Evolutionary conservation across 768 basidiomycete genomes (phyloP), one percentile per base, ranked within the genome.

Genomic region (Boletus rufocinnamomeus): DNA sequence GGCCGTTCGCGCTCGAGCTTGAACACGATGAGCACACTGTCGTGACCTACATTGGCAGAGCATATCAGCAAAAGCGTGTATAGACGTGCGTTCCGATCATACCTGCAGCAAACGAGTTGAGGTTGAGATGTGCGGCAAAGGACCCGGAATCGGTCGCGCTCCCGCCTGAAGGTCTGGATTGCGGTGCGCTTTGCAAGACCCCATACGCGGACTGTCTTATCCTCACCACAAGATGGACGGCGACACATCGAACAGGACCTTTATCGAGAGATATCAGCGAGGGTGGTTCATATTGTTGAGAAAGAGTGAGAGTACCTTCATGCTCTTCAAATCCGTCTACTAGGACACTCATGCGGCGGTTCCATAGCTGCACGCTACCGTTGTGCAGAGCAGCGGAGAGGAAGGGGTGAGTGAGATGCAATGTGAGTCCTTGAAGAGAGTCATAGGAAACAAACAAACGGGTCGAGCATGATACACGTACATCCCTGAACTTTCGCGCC

Each of bases 251-350:
- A 16, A 99, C 95, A 59, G 97, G 97, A 49, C 96, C 96, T 98
- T 66, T 45, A 37, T 51, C 35, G 55, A 27, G 38, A 30, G 11
- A 49, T 9, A 45, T 67, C 56, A 57, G 64, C 44, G 45, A 50
- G 16, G 23, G 47, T 8, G 8, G 16, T 14, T 19, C 27, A 3
- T 5, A 23, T 6, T 5, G 9, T 16, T 7, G 28, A 19, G 19
- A 32, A 19, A 41, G 48, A 41, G 35, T 1, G 53, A 50, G 28
- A 14, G 68, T 67, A 91, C 96, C 97, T 83, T 99, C 97, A 66
- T 99, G 97, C 73, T 99, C 97, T 69, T 99, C 97, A 68, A 96
- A 98, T 69, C 97, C 84, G 74, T 98, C 97, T 28, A 98, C 96
- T 57, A 99, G 75, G 28, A 97, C 95, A 35, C 97, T 97, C 97